phyloP scores from a whole-genome alignment of 2,329 filamentous ascomycete genomes.

The Colletotrichum salicis region DNA sequence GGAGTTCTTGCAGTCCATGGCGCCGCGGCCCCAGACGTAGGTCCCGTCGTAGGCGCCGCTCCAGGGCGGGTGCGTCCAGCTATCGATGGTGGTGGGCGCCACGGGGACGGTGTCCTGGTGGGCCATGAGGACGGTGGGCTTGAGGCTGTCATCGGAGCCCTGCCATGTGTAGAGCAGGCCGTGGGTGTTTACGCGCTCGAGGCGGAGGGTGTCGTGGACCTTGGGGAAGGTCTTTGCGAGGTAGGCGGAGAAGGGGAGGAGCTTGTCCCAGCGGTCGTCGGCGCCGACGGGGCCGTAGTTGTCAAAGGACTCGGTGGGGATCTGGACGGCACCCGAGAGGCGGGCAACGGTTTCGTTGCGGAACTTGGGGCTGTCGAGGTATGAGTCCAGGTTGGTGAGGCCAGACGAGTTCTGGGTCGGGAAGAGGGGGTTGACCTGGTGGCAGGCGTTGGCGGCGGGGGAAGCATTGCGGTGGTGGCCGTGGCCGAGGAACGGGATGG shows the following conservation, averaged over 20 bases:
- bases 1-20: slow-evolving; percentile 70
- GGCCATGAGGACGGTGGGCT: slow-evolving; percentile 69
- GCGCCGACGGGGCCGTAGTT: slow-evolving; percentile 63
- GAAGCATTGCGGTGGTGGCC: not conserved
- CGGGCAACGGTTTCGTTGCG: slow-evolving; percentile 45
- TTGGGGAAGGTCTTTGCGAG: slow-evolving; percentile 62
- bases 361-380: slow-evolving; percentile 45
- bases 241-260: slow-evolving; percentile 63
- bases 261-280: slow-evolving; percentile 68
- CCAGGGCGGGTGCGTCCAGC: slow-evolving; percentile 71
- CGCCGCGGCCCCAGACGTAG: slow-evolving; percentile 70
- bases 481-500: not conserved
- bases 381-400: slow-evolving; percentile 46
- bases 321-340: slow-evolving; percentile 59
- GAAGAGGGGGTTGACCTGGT: slow-evolving; percentile 47
- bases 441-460: slow-evolving; percentile 40
- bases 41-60: slow-evolving; percentile 67
- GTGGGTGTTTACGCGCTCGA: slow-evolving; percentile 69
- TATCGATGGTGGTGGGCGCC: slow-evolving; percentile 55
- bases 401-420: slow-evolving; percentile 40
- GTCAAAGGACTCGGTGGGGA: slow-evolving; percentile 66
- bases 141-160: slow-evolving; percentile 59
- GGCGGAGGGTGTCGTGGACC: slow-evolving; percentile 56
- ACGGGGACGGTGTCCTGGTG: slow-evolving; percentile 75
- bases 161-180: slow-evolving; percentile 68